Conservation (phyloP, 345 rosid species). For the Brassica incana region DNA sequence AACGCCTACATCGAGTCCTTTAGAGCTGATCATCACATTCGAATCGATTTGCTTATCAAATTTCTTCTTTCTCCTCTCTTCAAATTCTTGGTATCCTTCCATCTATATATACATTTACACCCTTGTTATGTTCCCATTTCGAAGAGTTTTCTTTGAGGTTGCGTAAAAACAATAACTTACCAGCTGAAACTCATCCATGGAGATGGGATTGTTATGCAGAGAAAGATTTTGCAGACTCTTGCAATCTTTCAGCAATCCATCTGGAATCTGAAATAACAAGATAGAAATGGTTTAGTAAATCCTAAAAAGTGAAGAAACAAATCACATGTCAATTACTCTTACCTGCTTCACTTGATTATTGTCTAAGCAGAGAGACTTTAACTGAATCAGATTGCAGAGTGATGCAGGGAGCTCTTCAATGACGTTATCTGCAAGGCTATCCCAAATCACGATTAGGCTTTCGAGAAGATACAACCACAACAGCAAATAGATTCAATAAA, state of each 20-base stretch:
- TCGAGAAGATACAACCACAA: constrained; percentile 7
- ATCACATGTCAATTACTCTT: neutral
- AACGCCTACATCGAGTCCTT: constrained; percentile 93
- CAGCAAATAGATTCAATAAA: neutral
- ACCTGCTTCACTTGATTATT: constrained; percentile 81
- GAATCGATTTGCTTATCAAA: constrained; percentile 96
- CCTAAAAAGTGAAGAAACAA: neutral
- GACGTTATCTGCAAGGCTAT: constrained; percentile 68
- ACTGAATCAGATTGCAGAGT: constrained; percentile 70
- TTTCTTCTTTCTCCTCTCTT: constrained; percentile 88
- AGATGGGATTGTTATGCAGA: constrained; percentile 82
- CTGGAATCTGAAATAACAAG: constrained; percentile 60
- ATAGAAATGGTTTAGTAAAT: neutral
- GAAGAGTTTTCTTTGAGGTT: neutral
- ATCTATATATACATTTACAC: constrained; percentile 44
- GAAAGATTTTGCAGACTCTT: constrained; percentile 86
- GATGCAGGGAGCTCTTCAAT: constrained; percentile 82
- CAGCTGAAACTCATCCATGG: constrained; percentile 94
- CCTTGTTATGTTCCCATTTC: too few relatives aligned
- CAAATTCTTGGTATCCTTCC: constrained; percentile 91
- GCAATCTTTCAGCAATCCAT: constrained; percentile 74
- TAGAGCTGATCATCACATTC: constrained; percentile 91
- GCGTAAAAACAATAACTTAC: constrained; percentile 35
- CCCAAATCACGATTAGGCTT: constrained; percentile 31
- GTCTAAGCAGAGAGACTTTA: constrained; percentile 76